phyloP scores from a whole-genome alignment of 148 eudicot species.

The Chenopodium berlandieri region DNA sequence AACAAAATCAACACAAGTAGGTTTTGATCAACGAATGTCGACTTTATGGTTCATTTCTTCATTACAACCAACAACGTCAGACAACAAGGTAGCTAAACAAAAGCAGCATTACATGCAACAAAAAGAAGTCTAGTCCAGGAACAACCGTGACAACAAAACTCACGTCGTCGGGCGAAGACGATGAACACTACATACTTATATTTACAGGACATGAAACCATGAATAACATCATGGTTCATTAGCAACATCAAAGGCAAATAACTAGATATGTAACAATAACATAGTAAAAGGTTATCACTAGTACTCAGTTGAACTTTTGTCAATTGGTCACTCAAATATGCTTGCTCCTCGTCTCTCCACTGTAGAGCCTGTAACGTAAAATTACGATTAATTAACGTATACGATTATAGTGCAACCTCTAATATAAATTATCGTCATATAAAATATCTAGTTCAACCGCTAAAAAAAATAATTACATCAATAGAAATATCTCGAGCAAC shows the following conservation, averaged over 20 bases:
- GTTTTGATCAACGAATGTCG: background rate
- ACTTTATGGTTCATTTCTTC: background rate
- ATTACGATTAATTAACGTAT: too few relatives aligned
- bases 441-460: background rate
- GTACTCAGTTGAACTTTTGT: background rate
- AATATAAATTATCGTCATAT: too few relatives aligned
- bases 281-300: background rate
- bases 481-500: too few relatives aligned
- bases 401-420: background rate
- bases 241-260: background rate
- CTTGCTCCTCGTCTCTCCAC: slow-evolving; percentile 68
- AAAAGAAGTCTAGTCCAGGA: background rate
- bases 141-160: slow-evolving; percentile 10
- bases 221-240: background rate
- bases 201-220: slow-evolving; percentile 14
- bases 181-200: slow-evolving; percentile 5
- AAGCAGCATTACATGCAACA: background rate
- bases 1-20: background rate
- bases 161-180: background rate
- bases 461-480: too few relatives aligned
- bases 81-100: background rate
- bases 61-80: slow-evolving; percentile 15
- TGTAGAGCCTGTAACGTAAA: slow-evolving; percentile 58
- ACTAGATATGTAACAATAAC: background rate
- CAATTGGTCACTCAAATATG: slow-evolving; percentile 11